Evolutionary conservation across 352 stramenopile species (phyloP).

Genomic region (Saprolegnia parasitica): DNA sequence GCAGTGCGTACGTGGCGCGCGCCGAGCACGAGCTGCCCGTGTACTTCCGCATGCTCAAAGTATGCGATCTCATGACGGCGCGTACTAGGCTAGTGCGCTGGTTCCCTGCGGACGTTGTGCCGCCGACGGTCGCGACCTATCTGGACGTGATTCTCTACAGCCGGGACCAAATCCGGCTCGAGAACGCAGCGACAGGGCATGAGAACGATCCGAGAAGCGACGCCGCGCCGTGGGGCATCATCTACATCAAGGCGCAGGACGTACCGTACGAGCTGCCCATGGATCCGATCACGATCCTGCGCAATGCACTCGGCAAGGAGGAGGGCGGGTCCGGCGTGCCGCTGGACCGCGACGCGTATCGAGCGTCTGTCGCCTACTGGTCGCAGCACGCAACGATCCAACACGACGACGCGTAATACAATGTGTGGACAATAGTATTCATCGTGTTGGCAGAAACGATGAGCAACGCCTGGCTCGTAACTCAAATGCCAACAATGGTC

Average conservation of each 20-base stretch:
- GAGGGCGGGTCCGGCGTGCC: conserved; percentile 47
- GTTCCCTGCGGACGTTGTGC: conserved; percentile 57
- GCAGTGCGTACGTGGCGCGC: conserved; percentile 70
- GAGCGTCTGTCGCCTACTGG: conserved; percentile 37
- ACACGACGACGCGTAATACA: neutral
- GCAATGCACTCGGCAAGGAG: conserved; percentile 84
- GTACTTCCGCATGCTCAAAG: neutral
- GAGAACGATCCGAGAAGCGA: neutral
- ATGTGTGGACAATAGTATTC: too few species aligned
- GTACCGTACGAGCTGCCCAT: conserved; percentile 83
- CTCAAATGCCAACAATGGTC: conserved; percentile 13
- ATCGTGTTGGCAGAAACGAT: too few species aligned
- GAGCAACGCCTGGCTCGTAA: too few species aligned
- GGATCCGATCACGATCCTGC: conserved; percentile 89
- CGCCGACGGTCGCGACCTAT: conserved; percentile 45
- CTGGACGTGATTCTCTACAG: conserved; percentile 91
- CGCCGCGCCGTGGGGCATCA: conserved; percentile 61
- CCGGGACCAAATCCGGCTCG: conserved; percentile 83
- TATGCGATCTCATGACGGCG: neutral
- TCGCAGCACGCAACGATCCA: conserved; percentile 27
- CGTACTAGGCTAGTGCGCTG: conserved; percentile 30
- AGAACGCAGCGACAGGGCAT: conserved; percentile 47
- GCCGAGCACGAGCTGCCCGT: conserved; percentile 83
- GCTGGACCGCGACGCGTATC: conserved; percentile 33
- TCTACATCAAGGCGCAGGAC: conserved; percentile 88